These are phyloP conservation scores for Plantago rigida DNA, from an alignment of 305 asterid genomes.

Conservation along the genomic window DNA sequence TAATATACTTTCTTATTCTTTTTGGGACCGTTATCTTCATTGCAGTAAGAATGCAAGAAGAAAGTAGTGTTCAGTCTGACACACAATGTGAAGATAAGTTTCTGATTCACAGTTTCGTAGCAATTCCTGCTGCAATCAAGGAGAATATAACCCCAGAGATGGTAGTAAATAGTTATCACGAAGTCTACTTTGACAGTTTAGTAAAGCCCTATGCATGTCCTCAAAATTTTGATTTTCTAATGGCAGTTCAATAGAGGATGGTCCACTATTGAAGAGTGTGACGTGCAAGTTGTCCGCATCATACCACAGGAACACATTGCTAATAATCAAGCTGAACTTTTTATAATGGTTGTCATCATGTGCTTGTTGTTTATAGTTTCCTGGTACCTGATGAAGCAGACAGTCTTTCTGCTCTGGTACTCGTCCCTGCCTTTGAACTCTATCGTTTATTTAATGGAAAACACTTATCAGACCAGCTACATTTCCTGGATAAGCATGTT, in stretches of 20 bases:
- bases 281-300: constrained; percentile 20
- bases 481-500: too few species aligned
- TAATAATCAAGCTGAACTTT: constrained; percentile 11
- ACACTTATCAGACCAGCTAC: too few species aligned
- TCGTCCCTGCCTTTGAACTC: constrained; percentile 4
- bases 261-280: constrained; percentile 23
- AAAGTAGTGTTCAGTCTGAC: constrained; percentile 26
- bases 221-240: background rate
- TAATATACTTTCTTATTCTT: background rate
- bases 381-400: constrained; percentile 30
- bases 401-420: constrained; percentile 33
- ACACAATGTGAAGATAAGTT: constrained; percentile 38
- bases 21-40: background rate
- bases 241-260: constrained; percentile 25
- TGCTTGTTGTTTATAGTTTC: constrained; percentile 25
- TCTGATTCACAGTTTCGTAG: constrained; percentile 38
- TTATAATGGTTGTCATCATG: constrained; percentile 22
- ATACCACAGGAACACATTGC: constrained; percentile 17
- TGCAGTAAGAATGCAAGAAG: constrained; percentile 36
- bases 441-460: background rate
- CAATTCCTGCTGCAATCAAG: constrained; percentile 27
- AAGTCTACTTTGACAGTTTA: too few species aligned
- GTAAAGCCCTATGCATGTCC: background rate
- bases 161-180: constrained; percentile 20
- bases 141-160: constrained; percentile 32